Base-by-base conservation (phyloP, 164 flowering plant species). In the Vitis amurensis region DNA sequence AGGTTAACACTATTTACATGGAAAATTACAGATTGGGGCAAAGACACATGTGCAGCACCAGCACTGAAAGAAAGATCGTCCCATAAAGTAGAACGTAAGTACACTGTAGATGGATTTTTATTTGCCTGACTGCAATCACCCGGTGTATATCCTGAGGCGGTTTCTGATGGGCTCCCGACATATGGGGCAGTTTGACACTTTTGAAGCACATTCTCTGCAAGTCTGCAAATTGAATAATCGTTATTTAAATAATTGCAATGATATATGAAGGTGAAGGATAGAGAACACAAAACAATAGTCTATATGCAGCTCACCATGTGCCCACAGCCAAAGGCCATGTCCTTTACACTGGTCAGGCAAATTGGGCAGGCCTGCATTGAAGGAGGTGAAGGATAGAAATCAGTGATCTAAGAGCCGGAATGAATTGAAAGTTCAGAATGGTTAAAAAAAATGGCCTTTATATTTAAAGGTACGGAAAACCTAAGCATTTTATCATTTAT, bases 291-390 rank as follows among this genome's bases (percentile, higher is more conserved):
- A 37, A 9, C 2, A 59, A 14, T 29, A 29, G 8, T 8, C 12
- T 19, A 0, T 5, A 14, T 55, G 58, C 8, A 64, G 60, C 85
- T 77, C 68, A 88, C 92, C 89, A 72, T 55, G 78, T 88, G 90
- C 9, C 90, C 90, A 64, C 92, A 86, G 49, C 77, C 77, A 51
- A 88, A 88, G 53, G 92, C 92, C 84, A 85, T 31, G 79, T 88
- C 84, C 68, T 79, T 82, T 15, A 57, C 68, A 68, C 79, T 85
- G 9, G 84, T 81, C 59, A 85, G 75, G 78, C 92, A 88, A 65
- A 88, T 74, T 19, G 90, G 83, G 74, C 92, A 88, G 7, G 50
- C 78, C 85, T 81, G 30, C 63, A 73, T 71, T 72, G 62, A 55
- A 61, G 52, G 17, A 14, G 49, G 37, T 51, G 11, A 27, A 30